phyloP scores from a whole-genome alignment of 306 rosid genomes.

The Morella rubra region DNA sequence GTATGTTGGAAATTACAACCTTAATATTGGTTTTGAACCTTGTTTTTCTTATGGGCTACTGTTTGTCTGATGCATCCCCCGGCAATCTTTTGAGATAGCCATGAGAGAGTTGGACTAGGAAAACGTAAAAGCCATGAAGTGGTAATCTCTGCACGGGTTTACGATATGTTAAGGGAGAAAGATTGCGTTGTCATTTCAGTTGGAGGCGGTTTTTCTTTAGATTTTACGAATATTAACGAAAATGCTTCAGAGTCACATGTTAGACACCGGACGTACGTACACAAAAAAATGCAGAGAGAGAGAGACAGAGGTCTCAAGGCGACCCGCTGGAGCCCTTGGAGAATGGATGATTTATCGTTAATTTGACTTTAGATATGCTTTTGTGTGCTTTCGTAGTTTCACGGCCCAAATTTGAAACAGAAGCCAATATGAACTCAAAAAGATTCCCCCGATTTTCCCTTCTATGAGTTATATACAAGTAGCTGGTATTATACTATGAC shows the following conservation, averaged over 20 bases:
- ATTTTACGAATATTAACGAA: background rate
- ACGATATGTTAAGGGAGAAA: no score
- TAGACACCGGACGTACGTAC: background rate
- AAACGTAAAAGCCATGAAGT: no score
- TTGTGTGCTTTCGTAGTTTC: conserved; percentile 28
- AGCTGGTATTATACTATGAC: conserved; percentile 29
- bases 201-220: no score
- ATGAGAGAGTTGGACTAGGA: no score
- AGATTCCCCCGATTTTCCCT: conserved; percentile 13
- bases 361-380: conserved; percentile 17
- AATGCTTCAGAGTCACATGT: background rate
- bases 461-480: conserved; percentile 56
- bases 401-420: conserved; percentile 13
- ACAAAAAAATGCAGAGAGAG: background rate
- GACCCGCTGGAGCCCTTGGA: background rate
- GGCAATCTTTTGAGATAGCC: background rate
- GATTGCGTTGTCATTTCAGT: no score
- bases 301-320: background rate
- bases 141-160: no score
- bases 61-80: background rate
- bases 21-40: background rate
- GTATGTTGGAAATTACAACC: no score
- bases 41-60: background rate
- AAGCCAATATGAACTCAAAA: conserved; percentile 21
- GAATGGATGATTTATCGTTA: background rate